Base-by-base conservation (phyloP, 345 rosid species). In the Draba incana region DNA sequence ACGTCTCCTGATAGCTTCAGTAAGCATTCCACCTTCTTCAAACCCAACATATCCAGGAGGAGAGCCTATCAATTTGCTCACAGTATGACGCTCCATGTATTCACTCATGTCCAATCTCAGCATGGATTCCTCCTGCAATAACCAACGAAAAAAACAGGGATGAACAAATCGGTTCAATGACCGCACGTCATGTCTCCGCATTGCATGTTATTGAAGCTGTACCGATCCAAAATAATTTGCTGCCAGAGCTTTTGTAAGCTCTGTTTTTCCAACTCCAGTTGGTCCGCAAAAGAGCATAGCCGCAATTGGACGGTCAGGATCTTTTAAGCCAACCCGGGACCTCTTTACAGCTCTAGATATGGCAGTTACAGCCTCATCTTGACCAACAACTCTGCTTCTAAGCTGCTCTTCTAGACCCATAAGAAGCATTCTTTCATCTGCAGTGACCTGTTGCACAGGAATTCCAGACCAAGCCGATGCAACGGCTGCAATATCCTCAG, bases 251-350 rank as follows among this genome's bases (percentile, higher is more conserved):
- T 89, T 94, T 37, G 96, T 75, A 74, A 94, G 84, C 70, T 94
- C 97, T 16, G 99, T 94, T 81, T 94, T 94, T 25, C 99, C 99
- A 57, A 94, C 97, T 44, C 99, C 99, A 27, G 99, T 94, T 39
- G 97, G 99, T 48, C 99, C 99, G 73, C 99, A 94, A 62, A 94
- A 94, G 57, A 94, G 88, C 96, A 94, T 87, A 41, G 97, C 92
- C 1, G 99, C 95, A 49, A 88, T 89, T 38, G 99, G 99, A 72
- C 99, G 83, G 65, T 83, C 83, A 7, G 97, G 96, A 79, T 94
- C 92, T 68, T 87, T 89, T 69, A 94, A 77, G 37, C 97, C 99
- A 52, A 88, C 88, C 6, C 97, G 84, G 6, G 99, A 89, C 80
- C 99, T 91, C 82, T 84, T 94, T 31, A 94, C 92, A 51, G 99